A percentile compares a stretch with the other conserved stretches of the same genome.
phyloP scores from a whole-genome alignment of 2,329 filamentous ascomycete genomes.

The Aspergillus udagawae region DNA sequence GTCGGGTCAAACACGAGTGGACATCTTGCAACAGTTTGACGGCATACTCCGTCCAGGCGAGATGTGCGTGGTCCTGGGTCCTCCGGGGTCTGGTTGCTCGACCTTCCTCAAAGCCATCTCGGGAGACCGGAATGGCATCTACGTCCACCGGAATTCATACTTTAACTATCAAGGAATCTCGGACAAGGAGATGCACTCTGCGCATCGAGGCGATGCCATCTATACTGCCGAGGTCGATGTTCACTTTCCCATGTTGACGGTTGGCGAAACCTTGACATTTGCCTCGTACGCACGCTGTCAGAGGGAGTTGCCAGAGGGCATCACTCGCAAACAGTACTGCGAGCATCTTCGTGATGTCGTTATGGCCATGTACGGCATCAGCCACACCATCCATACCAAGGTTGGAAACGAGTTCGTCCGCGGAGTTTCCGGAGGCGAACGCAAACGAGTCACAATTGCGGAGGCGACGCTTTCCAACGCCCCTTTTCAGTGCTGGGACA shows the following conservation, averaged over 20 bases:
- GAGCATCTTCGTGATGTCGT: constrained; percentile 43
- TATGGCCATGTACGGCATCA: constrained; percentile 43
- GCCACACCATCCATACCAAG: constrained; percentile 50
- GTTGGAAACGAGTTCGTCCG: constrained; percentile 55
- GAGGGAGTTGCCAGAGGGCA: constrained; percentile 35
- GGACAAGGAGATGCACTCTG: constrained; percentile 62
- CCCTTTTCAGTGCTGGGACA: constrained; percentile 47
- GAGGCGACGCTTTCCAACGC: constrained; percentile 49
- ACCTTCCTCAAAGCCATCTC: constrained; percentile 82
- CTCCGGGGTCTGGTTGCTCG: constrained; percentile 60
- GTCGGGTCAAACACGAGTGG: too few species aligned
- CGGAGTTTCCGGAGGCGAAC: constrained; percentile 58
- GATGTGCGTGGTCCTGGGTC: constrained; percentile 55
- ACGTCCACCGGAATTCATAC: constrained; percentile 64
- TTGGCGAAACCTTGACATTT: constrained; percentile 75
- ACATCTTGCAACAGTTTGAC: constrained; percentile 63
- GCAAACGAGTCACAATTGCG: constrained; percentile 60
- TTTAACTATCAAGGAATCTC: constrained; percentile 70
- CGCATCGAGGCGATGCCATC: constrained; percentile 81
- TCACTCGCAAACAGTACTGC: constrained; percentile 42
- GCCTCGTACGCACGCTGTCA: constrained; percentile 62
- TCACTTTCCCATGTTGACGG: constrained; percentile 73
- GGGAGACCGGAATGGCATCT: constrained; percentile 78
- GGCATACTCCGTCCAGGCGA: constrained; percentile 57
- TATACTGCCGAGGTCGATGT: constrained; percentile 83